Percentiles rank a stretch among this genome's conserved stretches.
phyloP scores from a whole-genome alignment of 495 filamentous ascomycete genomes.

The Chlorociboria aeruginascens region DNA sequence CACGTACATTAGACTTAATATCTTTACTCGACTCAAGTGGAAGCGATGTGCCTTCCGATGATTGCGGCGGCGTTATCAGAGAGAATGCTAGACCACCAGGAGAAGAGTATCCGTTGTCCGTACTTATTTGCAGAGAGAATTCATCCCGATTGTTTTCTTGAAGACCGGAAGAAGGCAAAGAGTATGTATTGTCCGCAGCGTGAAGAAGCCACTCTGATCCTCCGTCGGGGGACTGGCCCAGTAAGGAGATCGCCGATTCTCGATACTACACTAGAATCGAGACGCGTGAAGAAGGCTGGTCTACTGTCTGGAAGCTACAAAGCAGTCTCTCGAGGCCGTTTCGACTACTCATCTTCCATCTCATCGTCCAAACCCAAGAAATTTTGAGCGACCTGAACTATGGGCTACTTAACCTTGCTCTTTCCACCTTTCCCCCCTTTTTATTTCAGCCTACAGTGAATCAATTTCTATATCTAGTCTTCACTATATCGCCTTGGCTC shows the following conservation, averaged over 20 bases:
- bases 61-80: conserved; percentile 1
- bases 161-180: not conserved
- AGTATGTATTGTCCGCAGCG: not conserved
- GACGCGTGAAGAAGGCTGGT: conserved; percentile 30
- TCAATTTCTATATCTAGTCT: conserved; percentile 53
- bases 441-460: conserved; percentile 55
- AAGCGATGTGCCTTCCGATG: conserved; percentile 3
- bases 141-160: not conserved
- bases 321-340: conserved; percentile 61
- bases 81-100: not conserved
- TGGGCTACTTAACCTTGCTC: conserved; percentile 44
- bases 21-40: conserved; percentile 2
- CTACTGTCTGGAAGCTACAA: conserved; percentile 42
- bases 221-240: not conserved
- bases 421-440: conserved; percentile 65
- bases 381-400: conserved; percentile 41
- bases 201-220: not conserved
- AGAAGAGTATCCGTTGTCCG: not conserved
- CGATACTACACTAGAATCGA: conserved; percentile 45
- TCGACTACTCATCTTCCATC: conserved; percentile 64
- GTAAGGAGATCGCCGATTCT: conserved; percentile 42
- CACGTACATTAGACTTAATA: not conserved
- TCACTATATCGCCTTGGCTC: conserved; percentile 54
- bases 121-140: not conserved
- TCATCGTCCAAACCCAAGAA: conserved; percentile 63